Evolutionary conservation across 768 basidiomycete genomes (phyloP).

Genomic region (Boletellus sp.): DNA sequence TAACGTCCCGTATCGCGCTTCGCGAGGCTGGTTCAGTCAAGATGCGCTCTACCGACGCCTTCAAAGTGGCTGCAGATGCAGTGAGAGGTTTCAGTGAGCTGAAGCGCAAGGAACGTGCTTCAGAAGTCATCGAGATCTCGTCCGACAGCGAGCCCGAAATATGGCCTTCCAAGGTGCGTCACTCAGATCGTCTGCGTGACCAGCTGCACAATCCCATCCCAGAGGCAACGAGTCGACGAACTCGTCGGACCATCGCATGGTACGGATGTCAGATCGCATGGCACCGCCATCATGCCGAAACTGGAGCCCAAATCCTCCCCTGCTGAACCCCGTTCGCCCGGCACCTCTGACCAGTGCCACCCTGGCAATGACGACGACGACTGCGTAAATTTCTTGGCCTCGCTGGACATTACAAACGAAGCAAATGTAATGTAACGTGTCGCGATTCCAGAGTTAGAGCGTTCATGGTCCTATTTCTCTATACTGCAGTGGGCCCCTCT

Average conservation of each 20-base stretch:
- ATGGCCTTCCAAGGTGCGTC: slow-evolving; percentile 21
- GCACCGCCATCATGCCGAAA: neutral
- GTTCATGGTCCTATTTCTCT: slow-evolving; percentile 4
- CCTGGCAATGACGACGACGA: slow-evolving; percentile 18
- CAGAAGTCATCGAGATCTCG: slow-evolving; percentile 23
- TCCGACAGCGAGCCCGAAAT: slow-evolving; percentile 31
- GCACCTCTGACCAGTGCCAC: neutral
- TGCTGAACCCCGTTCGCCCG: slow-evolving; percentile 4
- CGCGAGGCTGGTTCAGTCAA: slow-evolving; percentile 13
- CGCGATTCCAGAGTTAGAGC: neutral
- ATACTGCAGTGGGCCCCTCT: slow-evolving; percentile 27
- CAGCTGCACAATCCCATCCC: neutral
- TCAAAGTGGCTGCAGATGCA: slow-evolving; percentile 14
- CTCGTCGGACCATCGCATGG: neutral
- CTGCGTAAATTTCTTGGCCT: slow-evolving; percentile 20
- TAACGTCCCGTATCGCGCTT: slow-evolving; percentile 13
- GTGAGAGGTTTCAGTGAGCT: slow-evolving; percentile 7
- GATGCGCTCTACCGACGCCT: slow-evolving; percentile 19
- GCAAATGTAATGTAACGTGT: slow-evolving; percentile 18
- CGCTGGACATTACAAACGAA: slow-evolving; percentile 32
- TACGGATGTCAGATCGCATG: neutral
- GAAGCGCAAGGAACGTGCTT: slow-evolving; percentile 21
- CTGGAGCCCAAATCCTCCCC: slow-evolving; percentile 2
- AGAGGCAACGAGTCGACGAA: slow-evolving; percentile 22
- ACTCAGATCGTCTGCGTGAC: neutral